A percentile compares a stretch with the other conserved stretches of the same genome.
Evolutionary conservation across 2,329 filamentous ascomycete genomes (phyloP).

Genomic region (Claviceps pusilla): DNA sequence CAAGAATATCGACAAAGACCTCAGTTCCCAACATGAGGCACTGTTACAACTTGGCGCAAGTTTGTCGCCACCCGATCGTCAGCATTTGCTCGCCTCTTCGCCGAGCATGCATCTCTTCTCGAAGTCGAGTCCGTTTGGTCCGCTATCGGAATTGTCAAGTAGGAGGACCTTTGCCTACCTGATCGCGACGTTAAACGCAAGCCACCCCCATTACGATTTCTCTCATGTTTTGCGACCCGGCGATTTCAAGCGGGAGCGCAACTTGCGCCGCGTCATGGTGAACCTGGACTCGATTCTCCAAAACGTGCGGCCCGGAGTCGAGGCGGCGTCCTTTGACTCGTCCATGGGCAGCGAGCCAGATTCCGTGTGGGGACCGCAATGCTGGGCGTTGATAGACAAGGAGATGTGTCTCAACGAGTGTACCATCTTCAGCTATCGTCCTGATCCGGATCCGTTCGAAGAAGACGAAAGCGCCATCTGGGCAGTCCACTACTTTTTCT

Average conservation of each 20-base stretch:
- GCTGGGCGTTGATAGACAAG: conserved; percentile 86
- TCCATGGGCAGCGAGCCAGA: conserved; percentile 31
- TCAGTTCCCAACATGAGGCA: conserved; percentile 83
- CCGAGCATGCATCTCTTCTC: conserved; percentile 48
- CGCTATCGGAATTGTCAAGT: conserved; percentile 73
- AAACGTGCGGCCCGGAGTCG: conserved; percentile 59
- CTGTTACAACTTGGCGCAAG: conserved; percentile 75
- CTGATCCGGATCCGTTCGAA: conserved; percentile 78
- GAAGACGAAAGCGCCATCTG: conserved; percentile 88
- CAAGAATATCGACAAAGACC: conserved; percentile 81
- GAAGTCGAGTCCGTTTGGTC: conserved; percentile 80
- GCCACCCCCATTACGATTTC: conserved; percentile 85
- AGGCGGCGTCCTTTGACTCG: conserved; percentile 27
- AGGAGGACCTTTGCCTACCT: conserved; percentile 89
- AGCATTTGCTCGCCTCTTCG: conserved; percentile 52
- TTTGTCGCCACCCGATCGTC: conserved; percentile 67
- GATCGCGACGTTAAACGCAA: conserved; percentile 91
- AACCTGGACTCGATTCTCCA: conserved; percentile 76
- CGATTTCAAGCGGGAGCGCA: conserved; percentile 78
- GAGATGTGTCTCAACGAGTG: conserved; percentile 89
- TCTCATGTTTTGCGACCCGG: conserved; percentile 76
- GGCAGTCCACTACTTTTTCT: conserved; percentile 95
- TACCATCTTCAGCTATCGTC: conserved; percentile 76
- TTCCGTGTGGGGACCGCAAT: conserved; percentile 69
- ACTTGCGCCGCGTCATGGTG: conserved; percentile 67